A percentile compares a stretch with the other conserved stretches of the same genome.
These are phyloP conservation scores for Mycosphaerelloides madeirae DNA, from an alignment of 2,329 filamentous ascomycete genomes.

Conservation along the genomic window DNA sequence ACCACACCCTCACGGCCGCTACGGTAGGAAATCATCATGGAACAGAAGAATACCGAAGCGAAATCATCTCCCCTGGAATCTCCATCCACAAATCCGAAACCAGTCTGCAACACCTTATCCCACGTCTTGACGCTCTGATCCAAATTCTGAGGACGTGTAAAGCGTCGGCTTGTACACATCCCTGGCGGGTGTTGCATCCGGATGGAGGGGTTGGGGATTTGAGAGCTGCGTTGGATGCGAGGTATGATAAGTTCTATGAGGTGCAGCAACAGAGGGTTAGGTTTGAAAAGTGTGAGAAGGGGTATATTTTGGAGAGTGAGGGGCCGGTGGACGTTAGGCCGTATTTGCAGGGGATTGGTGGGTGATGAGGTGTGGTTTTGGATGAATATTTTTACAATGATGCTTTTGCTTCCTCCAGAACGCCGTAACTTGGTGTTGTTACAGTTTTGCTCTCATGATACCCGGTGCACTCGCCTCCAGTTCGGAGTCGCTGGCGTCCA, in stretches of 20 bases:
- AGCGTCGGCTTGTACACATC: conserved; percentile 12
- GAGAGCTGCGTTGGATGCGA: conserved; percentile 7
- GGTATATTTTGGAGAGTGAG: conserved; percentile 19
- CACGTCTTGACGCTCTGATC: conserved; percentile 16
- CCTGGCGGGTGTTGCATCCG: conserved; percentile 17
- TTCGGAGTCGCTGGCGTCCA: conserved; percentile 27
- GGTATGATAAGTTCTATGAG: conserved; percentile 15
- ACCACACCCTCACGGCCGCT: background rate
- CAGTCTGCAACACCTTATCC: conserved; percentile 5
- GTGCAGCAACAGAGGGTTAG: conserved; percentile 11
- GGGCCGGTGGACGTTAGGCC: conserved; percentile 9
- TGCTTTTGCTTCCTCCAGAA: too few species aligned
- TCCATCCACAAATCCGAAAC: too few species aligned
- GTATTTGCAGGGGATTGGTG: conserved; percentile 11
- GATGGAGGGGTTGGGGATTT: conserved; percentile 6
- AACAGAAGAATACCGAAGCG: background rate
- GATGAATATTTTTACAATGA: too few species aligned
- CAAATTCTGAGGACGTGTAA: conserved; percentile 20
- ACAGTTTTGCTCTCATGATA: conserved; percentile 4
- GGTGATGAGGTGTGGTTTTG: background rate
- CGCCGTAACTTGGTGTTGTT: too few species aligned
- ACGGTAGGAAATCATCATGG: too few species aligned
- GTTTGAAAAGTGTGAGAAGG: conserved; percentile 21
- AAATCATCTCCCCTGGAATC: conserved; percentile 1
- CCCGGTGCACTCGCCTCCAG: conserved; percentile 1